Evolutionary conservation across 176 grass and related monocot genomes (phyloP).

Genomic region (Lolium multiflorum): DNA sequence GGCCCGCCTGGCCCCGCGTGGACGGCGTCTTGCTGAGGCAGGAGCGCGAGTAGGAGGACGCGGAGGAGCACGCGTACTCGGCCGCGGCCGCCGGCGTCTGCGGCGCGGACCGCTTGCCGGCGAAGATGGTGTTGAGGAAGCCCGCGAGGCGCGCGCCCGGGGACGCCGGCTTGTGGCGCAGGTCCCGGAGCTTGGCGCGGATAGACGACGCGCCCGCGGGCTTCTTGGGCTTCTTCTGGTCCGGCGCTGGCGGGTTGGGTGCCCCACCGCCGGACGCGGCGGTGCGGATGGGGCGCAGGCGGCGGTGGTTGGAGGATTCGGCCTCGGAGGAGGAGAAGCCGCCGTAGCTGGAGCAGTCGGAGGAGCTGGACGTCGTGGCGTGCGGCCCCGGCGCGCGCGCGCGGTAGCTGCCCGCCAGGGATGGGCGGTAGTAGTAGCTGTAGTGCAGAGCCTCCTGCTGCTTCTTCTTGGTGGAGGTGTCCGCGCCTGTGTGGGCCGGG

Average conservation of each 20-base stretch:
- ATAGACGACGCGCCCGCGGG: conserved; percentile 50
- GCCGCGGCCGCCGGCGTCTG: conserved; percentile 24
- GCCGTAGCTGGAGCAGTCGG: conserved; percentile 91
- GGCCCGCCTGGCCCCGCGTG: conserved; percentile 55
- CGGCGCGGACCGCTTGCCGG: conserved; percentile 47
- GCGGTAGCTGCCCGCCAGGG: conserved; percentile 62
- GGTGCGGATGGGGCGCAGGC: conserved; percentile 56
- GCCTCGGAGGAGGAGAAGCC: conserved; percentile 96
- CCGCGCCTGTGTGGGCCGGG: conserved; percentile 24
- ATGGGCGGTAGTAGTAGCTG: conserved; percentile 57
- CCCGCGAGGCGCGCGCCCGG: conserved; percentile 78
- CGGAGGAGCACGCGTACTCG: conserved; percentile 76
- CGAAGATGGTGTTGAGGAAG: conserved; percentile 87
- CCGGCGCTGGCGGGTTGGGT: conserved; percentile 30
- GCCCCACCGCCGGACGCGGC: neutral
- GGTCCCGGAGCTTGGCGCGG: conserved; percentile 72
- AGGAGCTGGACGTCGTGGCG: conserved; percentile 86
- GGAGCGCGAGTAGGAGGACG: conserved; percentile 80
- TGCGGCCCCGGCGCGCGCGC: conserved; percentile 48
- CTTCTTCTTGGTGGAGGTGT: conserved; percentile 16
- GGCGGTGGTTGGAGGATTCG: conserved; percentile 64
- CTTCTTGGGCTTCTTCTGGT: conserved; percentile 64
- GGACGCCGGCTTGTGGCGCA: conserved; percentile 73
- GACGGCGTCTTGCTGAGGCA: conserved; percentile 97
- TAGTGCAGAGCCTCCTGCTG: conserved; percentile 47